Percentiles rank a stretch among this genome's conserved stretches.
Evolutionary conservation across 805 yeast species (phyloP).

Genomic region (Wickerhamiella azymoides): DNA sequence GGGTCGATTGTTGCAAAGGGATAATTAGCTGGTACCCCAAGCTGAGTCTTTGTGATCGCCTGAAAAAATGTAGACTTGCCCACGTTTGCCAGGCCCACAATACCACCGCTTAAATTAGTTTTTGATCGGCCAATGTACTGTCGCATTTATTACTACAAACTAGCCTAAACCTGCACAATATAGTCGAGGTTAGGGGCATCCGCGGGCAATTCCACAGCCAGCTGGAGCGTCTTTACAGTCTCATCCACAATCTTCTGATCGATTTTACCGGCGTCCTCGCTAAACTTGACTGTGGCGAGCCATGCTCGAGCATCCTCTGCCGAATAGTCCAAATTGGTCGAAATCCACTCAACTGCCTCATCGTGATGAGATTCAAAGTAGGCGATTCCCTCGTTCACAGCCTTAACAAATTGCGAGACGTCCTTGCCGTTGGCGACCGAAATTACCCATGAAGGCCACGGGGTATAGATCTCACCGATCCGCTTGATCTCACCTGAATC

Average conservation of each 20-base stretch:
- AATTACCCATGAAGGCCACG: conserved; percentile 94
- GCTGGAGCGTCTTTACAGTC: conserved; percentile 42
- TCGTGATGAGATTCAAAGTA: conserved; percentile 48
- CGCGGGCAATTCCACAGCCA: conserved; percentile 44
- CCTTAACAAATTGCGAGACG: conserved; percentile 33
- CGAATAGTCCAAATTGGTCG: conserved; percentile 57
- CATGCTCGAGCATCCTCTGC: conserved; percentile 67
- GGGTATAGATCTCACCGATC: conserved; percentile 82
- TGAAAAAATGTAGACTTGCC: conserved; percentile 97
- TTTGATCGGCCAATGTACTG: conserved; percentile 14
- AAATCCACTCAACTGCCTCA: conserved; percentile 54
- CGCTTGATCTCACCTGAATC: conserved; percentile 66
- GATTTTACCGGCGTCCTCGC: conserved; percentile 35
- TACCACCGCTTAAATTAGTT: conserved; percentile 28
- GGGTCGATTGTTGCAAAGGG: conserved; percentile 98
- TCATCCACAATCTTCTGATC: conserved; percentile 37
- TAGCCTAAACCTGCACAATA: conserved; percentile 2
- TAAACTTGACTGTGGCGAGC: conserved; percentile 64
- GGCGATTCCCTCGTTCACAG: conserved; percentile 51
- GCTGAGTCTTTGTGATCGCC: conserved; percentile 81
- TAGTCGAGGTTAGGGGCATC: conserved; percentile 16
- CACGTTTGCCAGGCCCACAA: conserved; percentile 49
- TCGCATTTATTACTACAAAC: neutral
- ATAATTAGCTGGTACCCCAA: conserved; percentile 95
- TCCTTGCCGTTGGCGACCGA: conserved; percentile 28